These are phyloP conservation scores for Hericium coralloides DNA, from an alignment of 768 basidiomycete genomes.

Conservation along the genomic window DNA sequence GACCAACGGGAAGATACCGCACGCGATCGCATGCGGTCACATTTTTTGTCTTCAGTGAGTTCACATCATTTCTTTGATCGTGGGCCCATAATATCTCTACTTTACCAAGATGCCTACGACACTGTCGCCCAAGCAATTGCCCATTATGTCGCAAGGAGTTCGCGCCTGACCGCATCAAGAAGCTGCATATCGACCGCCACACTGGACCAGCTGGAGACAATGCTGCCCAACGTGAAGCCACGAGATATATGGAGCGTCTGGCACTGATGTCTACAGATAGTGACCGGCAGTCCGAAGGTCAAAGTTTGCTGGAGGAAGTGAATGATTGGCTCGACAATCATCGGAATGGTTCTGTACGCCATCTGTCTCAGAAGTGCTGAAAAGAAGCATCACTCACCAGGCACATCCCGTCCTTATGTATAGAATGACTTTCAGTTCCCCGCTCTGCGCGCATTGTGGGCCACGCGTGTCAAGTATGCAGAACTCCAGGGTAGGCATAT, in stretches of 20 bases:
- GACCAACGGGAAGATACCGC: conserved; percentile 41
- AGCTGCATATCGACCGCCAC: conserved; percentile 48
- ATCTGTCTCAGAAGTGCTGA: no score
- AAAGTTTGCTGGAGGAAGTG: conserved; percentile 36
- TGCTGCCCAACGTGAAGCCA: conserved; percentile 8
- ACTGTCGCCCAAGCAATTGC: conserved; percentile 42
- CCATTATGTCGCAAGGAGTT: conserved; percentile 62
- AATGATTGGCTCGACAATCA: conserved; percentile 36
- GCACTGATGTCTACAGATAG: conserved; percentile 26
- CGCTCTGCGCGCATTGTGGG: not conserved
- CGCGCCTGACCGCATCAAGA: conserved; percentile 48
- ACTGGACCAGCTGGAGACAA: not conserved
- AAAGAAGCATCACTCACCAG: not conserved
- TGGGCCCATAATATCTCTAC: conserved; percentile 5
- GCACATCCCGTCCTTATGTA: not conserved
- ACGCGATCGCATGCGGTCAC: conserved; percentile 72
- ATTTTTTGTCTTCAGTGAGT: conserved; percentile 62
- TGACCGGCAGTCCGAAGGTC: conserved; percentile 24
- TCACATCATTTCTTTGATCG: not conserved
- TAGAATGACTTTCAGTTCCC: not conserved
- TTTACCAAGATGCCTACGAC: conserved; percentile 42
- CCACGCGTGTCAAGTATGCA: not conserved
- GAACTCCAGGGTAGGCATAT: not conserved
- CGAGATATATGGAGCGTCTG: conserved; percentile 25
- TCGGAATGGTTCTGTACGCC: not conserved